phyloP scores from a whole-genome alignment of 129 eudicot genomes.

The Deinandra increscens region DNA sequence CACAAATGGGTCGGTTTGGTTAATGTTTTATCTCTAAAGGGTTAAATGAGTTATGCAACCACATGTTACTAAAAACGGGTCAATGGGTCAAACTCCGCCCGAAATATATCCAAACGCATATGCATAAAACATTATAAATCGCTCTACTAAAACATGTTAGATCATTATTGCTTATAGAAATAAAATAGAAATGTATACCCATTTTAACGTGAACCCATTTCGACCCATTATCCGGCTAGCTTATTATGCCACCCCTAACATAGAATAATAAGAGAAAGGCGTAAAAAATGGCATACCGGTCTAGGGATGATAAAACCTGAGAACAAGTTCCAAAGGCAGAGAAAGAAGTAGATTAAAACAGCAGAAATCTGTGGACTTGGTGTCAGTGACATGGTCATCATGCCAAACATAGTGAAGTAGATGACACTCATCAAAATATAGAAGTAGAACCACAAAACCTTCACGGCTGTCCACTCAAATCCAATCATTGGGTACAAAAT shows the following conservation, averaged over 20 bases:
- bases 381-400: conserved; percentile 36
- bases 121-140: not conserved
- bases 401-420: conserved; percentile 37
- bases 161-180: not conserved
- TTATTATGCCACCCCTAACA: not conserved
- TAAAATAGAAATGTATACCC: no score
- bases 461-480: conserved; percentile 27
- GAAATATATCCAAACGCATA: not conserved
- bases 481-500: conserved; percentile 35
- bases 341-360: conserved; percentile 33
- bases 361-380: conserved; percentile 36
- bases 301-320: conserved; percentile 35
- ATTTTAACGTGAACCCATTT: not conserved
- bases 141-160: not conserved
- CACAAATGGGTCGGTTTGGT: not conserved
- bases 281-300: conserved; percentile 22
- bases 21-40: not conserved
- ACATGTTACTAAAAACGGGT: not conserved
- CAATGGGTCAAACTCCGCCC: not conserved
- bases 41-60: not conserved
- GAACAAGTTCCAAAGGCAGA: conserved; percentile 39
- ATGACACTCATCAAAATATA: conserved; percentile 32
- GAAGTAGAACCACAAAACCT: conserved; percentile 35
- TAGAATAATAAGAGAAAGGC: not conserved
- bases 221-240: not conserved